Conservation (phyloP, 139 green algal genomes). For the Astrephomene gubernaculifera region DNA sequence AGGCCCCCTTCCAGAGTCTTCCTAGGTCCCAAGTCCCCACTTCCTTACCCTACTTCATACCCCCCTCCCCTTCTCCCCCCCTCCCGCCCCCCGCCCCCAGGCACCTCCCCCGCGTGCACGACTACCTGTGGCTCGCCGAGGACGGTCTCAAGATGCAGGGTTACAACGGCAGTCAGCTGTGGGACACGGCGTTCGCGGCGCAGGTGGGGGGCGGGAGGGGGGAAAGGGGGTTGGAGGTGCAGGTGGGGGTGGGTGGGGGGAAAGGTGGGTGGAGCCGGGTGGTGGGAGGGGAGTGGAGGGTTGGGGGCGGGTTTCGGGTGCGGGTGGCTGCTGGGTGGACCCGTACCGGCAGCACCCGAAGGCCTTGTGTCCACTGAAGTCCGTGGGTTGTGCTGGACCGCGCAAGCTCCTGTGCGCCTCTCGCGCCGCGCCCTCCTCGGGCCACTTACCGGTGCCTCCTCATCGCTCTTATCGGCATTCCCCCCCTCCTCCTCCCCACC, state of each 20-base stretch:
- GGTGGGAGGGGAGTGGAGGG: background rate
- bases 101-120: conserved; percentile 85
- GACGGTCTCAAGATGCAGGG: conserved; percentile 94
- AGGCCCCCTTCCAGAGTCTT: too few species aligned
- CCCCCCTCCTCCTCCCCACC: too few species aligned
- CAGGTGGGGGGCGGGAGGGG: conserved; percentile 69
- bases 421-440: too few species aligned
- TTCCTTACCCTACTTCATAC: too few species aligned
- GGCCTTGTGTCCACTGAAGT: too few species aligned
- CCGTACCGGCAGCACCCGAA: too few species aligned
- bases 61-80: background rate
- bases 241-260: background rate
- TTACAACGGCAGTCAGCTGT: conserved; percentile 98
- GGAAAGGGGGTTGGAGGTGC: background rate
- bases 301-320: background rate
- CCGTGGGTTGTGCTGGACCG: too few species aligned
- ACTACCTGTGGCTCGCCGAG: conserved; percentile 99
- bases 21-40: too few species aligned
- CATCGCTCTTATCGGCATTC: too few species aligned
- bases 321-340: background rate
- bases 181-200: conserved; percentile 96
- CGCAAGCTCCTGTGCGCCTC: too few species aligned
- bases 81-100: conserved; percentile 43
- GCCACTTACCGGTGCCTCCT: too few species aligned
- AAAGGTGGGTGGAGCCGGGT: background rate